A percentile compares a stretch with the other conserved stretches of the same genome.
These are phyloP conservation scores for Grosmannia serpens DNA, from an alignment of 2,329 filamentous ascomycete species.

Conservation along the genomic window DNA sequence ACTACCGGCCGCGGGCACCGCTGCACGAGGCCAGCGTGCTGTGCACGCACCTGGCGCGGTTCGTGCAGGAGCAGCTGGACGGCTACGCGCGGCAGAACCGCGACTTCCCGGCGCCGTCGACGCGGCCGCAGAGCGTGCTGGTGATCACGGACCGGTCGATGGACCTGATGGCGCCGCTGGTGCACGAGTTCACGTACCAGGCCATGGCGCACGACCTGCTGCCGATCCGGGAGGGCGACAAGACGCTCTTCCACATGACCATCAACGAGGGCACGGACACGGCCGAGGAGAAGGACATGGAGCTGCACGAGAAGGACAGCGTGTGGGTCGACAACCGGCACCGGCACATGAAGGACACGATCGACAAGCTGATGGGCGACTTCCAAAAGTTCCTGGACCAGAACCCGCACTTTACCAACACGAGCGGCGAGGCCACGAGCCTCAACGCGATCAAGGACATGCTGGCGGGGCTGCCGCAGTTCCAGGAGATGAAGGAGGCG, in stretches of 20 bases:
- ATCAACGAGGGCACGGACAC: conserved; percentile 62
- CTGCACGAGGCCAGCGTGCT: conserved; percentile 81
- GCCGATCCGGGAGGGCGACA: conserved; percentile 78
- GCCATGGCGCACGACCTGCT: conserved; percentile 94
- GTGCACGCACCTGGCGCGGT: conserved; percentile 76
- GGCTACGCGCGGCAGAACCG: conserved; percentile 74
- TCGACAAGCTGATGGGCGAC: conserved; percentile 83
- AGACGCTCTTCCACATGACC: conserved; percentile 70
- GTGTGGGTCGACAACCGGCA: conserved; percentile 95
- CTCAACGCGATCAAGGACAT: conserved; percentile 94
- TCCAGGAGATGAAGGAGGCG: conserved; percentile 88
- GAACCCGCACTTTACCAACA: conserved; percentile 83
- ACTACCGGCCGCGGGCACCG: conserved; percentile 65
- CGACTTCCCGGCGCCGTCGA: conserved; percentile 70
- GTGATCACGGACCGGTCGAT: conserved; percentile 86
- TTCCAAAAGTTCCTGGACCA: conserved; percentile 86
- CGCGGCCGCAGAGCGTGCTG: conserved; percentile 69
- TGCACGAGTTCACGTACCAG: conserved; percentile 98
- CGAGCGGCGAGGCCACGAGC: conserved; percentile 56
- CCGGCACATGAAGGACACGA: conserved; percentile 94
- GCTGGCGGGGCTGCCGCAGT: conserved; percentile 87
- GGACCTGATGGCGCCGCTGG: conserved; percentile 75
- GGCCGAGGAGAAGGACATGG: conserved; percentile 78
- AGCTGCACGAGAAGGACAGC: conserved; percentile 79
- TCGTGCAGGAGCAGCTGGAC: conserved; percentile 86